Evolutionary conservation across 192 early-diverging fungal genomes (phyloP), one percentile per base, ranked within the genome.

Genomic region (Coemansia sp.): DNA sequence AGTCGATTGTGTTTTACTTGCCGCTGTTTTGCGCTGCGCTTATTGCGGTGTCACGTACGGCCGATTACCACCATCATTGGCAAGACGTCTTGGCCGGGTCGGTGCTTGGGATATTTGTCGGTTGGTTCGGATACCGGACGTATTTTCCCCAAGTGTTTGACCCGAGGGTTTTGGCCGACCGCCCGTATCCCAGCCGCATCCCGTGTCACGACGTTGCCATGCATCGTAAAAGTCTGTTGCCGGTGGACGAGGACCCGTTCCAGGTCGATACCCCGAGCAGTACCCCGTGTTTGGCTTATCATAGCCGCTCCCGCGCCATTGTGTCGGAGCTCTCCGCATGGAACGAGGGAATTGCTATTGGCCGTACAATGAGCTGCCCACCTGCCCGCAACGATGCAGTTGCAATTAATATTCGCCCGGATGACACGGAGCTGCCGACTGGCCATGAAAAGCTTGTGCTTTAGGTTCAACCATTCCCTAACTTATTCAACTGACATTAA

Each of bases 11-110:
- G 0, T 82, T 87, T 17, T 83, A 71, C 43, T 21, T 71, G 38
- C 66, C 75, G 27, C 57, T 74, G 55, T 73, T 66, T 24, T 67
- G 37, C n/a, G 87, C 88, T 4, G 24, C 83, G 47, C 57, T 87
- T 12, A 71, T 89, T 35, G 85, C 83, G 2, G 76, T 89, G 2
- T 82, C 88, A 14, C 76, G 89, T 10, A 79, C 83, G 23, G 72
- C 76, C 49, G 88, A 89, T 60, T 90, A 89, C 55, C 83, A 85
- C 59, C 88, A 90, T 55, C 83, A 86, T 51, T 85, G 79, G 73
- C 67, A 83, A 41, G 88, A 90, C 62, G 88, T 90, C 21, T 67
- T 84, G n/a, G 80, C 85, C 41, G 89, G 89, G n/a, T 72, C 79
- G 23, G 21, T 66, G 32, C 35, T 82, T 41, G 79, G 79, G 21